Conservation (phyloP, 225 moss, liverwort and hornwort genomes). For the Lunularia cruciata region DNA sequence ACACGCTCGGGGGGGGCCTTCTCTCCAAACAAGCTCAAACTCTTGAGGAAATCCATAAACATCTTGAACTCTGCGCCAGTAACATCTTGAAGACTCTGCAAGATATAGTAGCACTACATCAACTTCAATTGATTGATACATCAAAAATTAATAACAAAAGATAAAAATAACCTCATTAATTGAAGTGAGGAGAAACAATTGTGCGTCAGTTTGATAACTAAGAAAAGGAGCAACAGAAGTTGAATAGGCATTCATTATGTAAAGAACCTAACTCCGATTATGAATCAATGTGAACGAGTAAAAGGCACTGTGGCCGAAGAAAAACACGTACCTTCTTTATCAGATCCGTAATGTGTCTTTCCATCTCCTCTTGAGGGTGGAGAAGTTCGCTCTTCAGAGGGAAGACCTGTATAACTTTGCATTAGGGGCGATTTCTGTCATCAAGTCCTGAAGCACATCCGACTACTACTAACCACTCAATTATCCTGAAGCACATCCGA, state of each 20-base stretch:
- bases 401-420: conserved; percentile 59
- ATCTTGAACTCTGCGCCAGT: conserved; percentile 99
- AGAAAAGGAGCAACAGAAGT: no score
- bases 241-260: no score
- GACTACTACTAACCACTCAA: not conserved
- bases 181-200: no score
- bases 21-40: conserved; percentile 76
- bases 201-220: no score
- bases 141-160: no score
- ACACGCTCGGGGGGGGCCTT: conserved; percentile 84
- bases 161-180: no score
- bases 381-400: conserved; percentile 80
- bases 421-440: not conserved
- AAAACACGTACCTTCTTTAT: conserved; percentile 79
- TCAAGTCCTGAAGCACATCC: not conserved
- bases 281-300: not conserved
- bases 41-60: conserved; percentile 99
- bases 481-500: not conserved
- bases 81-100: conserved; percentile 99
- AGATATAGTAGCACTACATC: conserved; percentile 1
- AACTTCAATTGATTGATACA: no score
- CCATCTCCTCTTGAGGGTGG: conserved; percentile 92
- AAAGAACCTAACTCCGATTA: no score
- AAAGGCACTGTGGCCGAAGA: not conserved
- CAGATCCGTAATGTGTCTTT: conserved; percentile 93